These are phyloP conservation scores for Lasiodiplodia gonubiensis DNA, from an alignment of 2,329 filamentous ascomycete species.

Conservation along the genomic window DNA sequence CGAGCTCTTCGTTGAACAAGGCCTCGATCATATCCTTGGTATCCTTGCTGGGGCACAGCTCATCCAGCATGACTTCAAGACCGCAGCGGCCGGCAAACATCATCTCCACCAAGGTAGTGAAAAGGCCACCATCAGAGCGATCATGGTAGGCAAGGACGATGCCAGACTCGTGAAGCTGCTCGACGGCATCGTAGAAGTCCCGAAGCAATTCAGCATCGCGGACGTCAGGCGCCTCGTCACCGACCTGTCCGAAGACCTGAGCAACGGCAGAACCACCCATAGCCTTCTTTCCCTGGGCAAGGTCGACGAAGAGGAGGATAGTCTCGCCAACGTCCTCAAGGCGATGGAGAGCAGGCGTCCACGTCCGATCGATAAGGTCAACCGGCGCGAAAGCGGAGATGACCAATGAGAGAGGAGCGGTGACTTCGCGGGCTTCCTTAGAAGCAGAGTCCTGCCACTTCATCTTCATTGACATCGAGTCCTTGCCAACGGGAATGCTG, in stretches of 20 bases:
- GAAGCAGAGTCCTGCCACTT: slow-evolving; percentile 79
- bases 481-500: slow-evolving; percentile 95
- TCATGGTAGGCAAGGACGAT: slow-evolving; percentile 94
- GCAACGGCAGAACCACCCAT: slow-evolving; percentile 91
- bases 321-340: slow-evolving; percentile 88
- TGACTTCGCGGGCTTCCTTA: slow-evolving; percentile 79
- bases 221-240: slow-evolving; percentile 80
- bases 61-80: slow-evolving; percentile 82
- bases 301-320: slow-evolving; percentile 86
- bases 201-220: slow-evolving; percentile 79
- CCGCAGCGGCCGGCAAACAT: slow-evolving; percentile 96
- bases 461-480: slow-evolving; percentile 99
- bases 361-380: slow-evolving; percentile 80
- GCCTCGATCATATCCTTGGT: slow-evolving; percentile 71
- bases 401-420: slow-evolving; percentile 86
- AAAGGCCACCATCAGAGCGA: slow-evolving; percentile 87
- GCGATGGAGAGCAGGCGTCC: slow-evolving; percentile 87
- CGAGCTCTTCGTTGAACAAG: slow-evolving; percentile 95
- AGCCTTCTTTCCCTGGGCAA: slow-evolving; percentile 78
- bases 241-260: slow-evolving; percentile 85
- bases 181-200: slow-evolving; percentile 90
- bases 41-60: slow-evolving; percentile 66
- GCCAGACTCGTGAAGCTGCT: slow-evolving; percentile 67
- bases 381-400: slow-evolving; percentile 91
- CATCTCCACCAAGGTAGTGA: slow-evolving; percentile 94